Evolutionary conservation across 1,284 basidiomycete genomes (phyloP).

Genomic region (Papiliotrema nemorosa): DNA sequence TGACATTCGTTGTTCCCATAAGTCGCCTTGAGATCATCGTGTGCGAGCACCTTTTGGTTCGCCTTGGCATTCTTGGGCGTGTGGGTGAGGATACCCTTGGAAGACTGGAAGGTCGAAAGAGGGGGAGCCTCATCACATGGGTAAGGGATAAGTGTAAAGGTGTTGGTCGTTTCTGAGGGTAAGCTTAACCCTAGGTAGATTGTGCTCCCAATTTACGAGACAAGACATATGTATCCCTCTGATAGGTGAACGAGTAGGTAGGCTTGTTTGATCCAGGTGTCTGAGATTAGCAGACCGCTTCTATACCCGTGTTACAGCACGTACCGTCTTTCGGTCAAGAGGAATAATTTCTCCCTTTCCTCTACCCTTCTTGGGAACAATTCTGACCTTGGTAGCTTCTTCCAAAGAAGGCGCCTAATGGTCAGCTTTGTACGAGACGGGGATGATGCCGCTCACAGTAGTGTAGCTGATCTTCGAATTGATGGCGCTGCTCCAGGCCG

Average conservation of each 20-base stretch:
- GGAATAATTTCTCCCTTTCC: conserved; percentile 88
- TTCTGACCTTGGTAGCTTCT: conserved; percentile 74
- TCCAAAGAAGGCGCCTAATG: conserved; percentile 64
- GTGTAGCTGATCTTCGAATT: conserved; percentile 70
- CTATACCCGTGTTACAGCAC: conserved; percentile 5
- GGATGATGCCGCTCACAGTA: conserved; percentile 39
- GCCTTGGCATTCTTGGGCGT: conserved; percentile 38
- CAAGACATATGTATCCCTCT: conserved; percentile 89
- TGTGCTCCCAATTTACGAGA: conserved; percentile 46
- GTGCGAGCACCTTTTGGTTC: conserved; percentile 19
- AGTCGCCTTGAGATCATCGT: conserved; percentile 55
- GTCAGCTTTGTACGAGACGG: no score
- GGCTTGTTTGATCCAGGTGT: conserved; percentile 52
- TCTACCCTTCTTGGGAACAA: conserved; percentile 79
- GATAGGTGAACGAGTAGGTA: conserved; percentile 87
- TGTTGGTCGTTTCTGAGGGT: conserved; percentile 53
- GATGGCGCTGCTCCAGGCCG: conserved; percentile 81
- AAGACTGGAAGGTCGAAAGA: conserved; percentile 64
- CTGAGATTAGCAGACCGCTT: conserved; percentile 6
- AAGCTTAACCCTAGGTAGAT: not conserved
- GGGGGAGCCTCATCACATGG: conserved; percentile 73
- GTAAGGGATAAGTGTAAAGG: conserved; percentile 83
- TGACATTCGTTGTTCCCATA: conserved; percentile 93
- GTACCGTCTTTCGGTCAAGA: conserved; percentile 61
- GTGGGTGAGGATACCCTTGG: conserved; percentile 52